A percentile compares a stretch with the other conserved stretches of the same genome.
Evolutionary conservation across 352 stramenopile species (phyloP).

Genomic region (Phytophthora foliorum): DNA sequence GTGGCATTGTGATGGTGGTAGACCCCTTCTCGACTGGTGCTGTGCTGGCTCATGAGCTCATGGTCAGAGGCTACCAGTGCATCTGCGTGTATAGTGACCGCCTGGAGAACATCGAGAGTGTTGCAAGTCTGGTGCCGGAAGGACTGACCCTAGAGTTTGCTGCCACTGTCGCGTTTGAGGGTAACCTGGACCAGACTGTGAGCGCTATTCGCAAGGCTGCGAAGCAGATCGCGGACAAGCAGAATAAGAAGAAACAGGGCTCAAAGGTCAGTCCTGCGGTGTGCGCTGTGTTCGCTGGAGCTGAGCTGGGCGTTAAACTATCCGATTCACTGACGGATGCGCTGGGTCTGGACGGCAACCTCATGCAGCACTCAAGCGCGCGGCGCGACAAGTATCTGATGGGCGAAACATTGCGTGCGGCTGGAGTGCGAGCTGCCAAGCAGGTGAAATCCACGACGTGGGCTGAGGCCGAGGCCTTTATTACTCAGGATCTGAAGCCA

Average conservation of each 20-base stretch:
- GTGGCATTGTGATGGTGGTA: conserved; percentile 93
- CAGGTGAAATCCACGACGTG: conserved; percentile 90
- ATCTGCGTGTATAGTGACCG: conserved; percentile 90
- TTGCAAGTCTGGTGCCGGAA: conserved; percentile 81
- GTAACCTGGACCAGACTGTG: conserved; percentile 55
- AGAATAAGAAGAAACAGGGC: conserved; percentile 45
- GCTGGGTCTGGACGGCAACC: conserved; percentile 89
- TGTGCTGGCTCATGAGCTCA: conserved; percentile 93
- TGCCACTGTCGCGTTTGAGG: conserved; percentile 79
- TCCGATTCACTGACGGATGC: conserved; percentile 91
- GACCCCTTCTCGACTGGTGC: conserved; percentile 97
- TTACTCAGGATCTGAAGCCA: conserved; percentile 68
- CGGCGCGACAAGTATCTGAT: conserved; percentile 89
- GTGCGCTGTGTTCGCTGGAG: conserved; percentile 90
- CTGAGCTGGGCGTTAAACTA: conserved; percentile 94
- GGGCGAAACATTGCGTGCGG: conserved; percentile 84
- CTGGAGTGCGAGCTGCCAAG: conserved; percentile 90
- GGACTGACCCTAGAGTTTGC: conserved; percentile 83
- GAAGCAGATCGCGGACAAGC: conserved; percentile 55
- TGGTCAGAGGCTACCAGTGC: conserved; percentile 90
- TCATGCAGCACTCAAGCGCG: conserved; percentile 74
- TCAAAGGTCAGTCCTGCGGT: conserved; percentile 46
- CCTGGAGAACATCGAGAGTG: conserved; percentile 85
- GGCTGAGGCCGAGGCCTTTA: conserved; percentile 79
- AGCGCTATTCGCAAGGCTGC: conserved; percentile 49